Base-by-base conservation (phyloP, 1,284 basidiomycete species). In the Cryptococcus sp. region DNA sequence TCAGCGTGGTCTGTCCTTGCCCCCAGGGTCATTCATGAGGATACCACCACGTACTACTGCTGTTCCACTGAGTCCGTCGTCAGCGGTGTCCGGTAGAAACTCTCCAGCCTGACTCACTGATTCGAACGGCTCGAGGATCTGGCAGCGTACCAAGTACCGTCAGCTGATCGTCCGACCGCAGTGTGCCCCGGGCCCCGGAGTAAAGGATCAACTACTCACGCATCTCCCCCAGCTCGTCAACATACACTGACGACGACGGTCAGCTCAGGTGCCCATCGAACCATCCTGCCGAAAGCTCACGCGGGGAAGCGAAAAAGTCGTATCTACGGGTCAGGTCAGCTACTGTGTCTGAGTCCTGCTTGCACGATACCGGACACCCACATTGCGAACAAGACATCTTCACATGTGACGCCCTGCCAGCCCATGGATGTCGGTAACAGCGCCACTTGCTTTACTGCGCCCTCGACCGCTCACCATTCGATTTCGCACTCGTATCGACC, bases 311-410 rank as follows among this genome's bases (percentile, higher is more conserved):
- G 50, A 73, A 73, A 57, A 76, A 76, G 51, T 76, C 73, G 42
- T 73, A 76, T 50, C 70, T 72, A 46, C 1, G 16, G 13, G 9
- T 55, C 28, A n/a, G n/a, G n/a, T n/a, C n/a, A n/a, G n/a, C n/a
- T n/a, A n/a, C n/a, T n/a, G n/a, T n/a, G n/a, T n/a, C n/a, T n/a
- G n/a, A n/a, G n/a, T n/a, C n/a, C n/a, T n/a, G n/a, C n/a, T n/a
- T n/a, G n/a, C n/a, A n/a, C n/a, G n/a, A n/a, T n/a, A n/a, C n/a
- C n/a, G n/a, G n/a, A n/a, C n/a, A 59, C 70, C 59, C 40, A 72
- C 68, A 76, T 72, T 1, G 73, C 72, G 55, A 74, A 76, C 33
- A 76, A 48, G 18, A 74, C 72, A 52, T 76, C 73, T 44, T 76
- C 73, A 45, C 71, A 73, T 24, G 71, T 73, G 36, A 73, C 69